Conservation (phyloP, 371 early-diverging fungal species). For the Hamiltosporidium magnivora region DNA sequence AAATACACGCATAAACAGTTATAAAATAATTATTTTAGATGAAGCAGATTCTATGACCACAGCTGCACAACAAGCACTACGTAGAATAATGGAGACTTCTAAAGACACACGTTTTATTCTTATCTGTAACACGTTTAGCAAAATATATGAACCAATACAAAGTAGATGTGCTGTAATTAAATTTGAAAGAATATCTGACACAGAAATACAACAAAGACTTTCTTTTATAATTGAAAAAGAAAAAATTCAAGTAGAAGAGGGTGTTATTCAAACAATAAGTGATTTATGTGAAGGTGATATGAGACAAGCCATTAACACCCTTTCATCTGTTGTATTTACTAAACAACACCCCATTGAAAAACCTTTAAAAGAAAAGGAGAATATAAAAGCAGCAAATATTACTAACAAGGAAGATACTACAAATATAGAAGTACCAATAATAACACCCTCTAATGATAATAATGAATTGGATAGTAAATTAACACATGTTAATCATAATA, state of each 20-base stretch:
- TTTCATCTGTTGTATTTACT: constrained; percentile 25
- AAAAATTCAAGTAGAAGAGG: not conserved
- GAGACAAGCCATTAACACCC: constrained; percentile 46
- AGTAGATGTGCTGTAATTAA: constrained; percentile 52
- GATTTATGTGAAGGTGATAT: constrained; percentile 51
- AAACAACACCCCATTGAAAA: not conserved
- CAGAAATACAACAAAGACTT: not conserved
- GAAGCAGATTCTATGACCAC: constrained; percentile 55
- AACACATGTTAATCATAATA: too few relatives aligned
- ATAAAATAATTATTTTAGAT: constrained; percentile 49
- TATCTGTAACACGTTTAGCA: constrained; percentile 50
- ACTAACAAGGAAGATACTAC: constrained; percentile 1
- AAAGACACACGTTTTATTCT: constrained; percentile 47
- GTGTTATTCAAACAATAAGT: constrained; percentile 22
- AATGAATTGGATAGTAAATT: too few relatives aligned
- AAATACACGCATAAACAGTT: not conserved
- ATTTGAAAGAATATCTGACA: constrained; percentile 20
- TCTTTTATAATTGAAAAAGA: not conserved
- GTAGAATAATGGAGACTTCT: constrained; percentile 47
- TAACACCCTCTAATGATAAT: too few relatives aligned
- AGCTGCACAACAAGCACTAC: constrained; percentile 55
- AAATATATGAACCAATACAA: constrained; percentile 56
- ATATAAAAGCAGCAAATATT: constrained; percentile 31
- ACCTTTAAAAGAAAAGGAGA: constrained; percentile 28
- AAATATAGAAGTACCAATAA: too few relatives aligned